Base-by-base conservation (phyloP, 176 grass and related monocot genomes). In the Metroxylon sagu region DNA sequence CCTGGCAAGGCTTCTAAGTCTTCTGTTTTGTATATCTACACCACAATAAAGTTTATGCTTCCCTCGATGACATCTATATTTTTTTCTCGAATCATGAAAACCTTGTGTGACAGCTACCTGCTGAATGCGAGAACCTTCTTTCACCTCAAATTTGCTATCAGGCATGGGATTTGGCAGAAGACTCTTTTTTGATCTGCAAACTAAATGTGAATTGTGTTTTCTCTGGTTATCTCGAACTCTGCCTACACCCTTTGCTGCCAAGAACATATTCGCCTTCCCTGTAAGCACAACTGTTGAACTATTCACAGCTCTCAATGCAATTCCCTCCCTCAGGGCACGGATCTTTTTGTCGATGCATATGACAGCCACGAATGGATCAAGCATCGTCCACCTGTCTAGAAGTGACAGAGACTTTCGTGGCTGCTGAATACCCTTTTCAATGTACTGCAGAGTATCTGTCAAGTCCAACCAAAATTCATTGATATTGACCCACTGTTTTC, bases 341-440 rank as follows among this genome's bases (percentile, higher is more conserved):
- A 89, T 26, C 63, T 78, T 78, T 65, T 79, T 80, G 53, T 79
- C 77, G 19, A 89, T 82, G 67, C 61, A 76, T 54, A 89, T 74
- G 59, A 89, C 86, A 53, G 86, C 81, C 81, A 89, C 68, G 69
- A 89, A 89, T 61, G 86, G 81, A 61, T 89, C 86, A 65, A 89
- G 86, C 43, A 89, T 74, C 39, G 68, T 58, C 86, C 86, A 89
- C 62, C 77, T 74, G 18, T 72, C 50, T 65, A 85, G 67, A 61
- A 78, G 70, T 53, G 86, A 78, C 25, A 89, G 54, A 50, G 54
- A 78, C 50, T 75, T 72, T 59, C 78, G 66, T 0, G 70, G 49
- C 18, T 10, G 58, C 28, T 48, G 77, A 72, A 79, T 60, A 57
- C 78, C 86, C 10, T 72, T 52, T n/a, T 89, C 70, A 65, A 89